Evolutionary conservation across 2,329 filamentous ascomycete species (phyloP), one percentile per base, ranked within the genome.

Genomic region (Hypoxylon sp.): DNA sequence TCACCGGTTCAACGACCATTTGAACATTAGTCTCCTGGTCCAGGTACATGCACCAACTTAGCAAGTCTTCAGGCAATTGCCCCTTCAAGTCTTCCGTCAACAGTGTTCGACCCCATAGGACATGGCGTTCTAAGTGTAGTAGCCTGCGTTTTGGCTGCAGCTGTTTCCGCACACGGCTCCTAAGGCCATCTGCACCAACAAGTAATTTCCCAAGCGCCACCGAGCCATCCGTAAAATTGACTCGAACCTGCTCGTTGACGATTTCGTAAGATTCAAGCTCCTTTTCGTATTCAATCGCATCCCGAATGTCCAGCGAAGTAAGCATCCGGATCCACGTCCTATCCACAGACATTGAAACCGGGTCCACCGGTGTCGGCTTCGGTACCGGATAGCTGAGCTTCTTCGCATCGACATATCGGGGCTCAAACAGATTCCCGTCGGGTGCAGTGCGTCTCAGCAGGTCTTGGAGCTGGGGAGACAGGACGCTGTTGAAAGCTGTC

Each of bases 101-200:
- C 17, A 70, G 71, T 19, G 76, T 77, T 11, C 75, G 74, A 35
- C 75, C 75, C 77, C 77, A 79, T 62, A 77, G 65, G 24, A 77
- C 64, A 75, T 76, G 77, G 60, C 77, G 76, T 29, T 78, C 75
- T 42, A 78, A 53, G 47, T 77, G 72, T 8, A 78, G 72, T 29
- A 77, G 68, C 51, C 67, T 75, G 42, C 75, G 76, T 37, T 72
- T 47, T 37, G 76, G 76, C 57, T 76, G 77, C 6, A 79, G 68
- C 48, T 77, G 76, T 59, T 67, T 73, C 17, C 77, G 76, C 60
- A 78, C 76, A 17, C 72, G 72, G 64, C 75, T 78, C 54, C 58
- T 73, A 54, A 78, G 60, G 17, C 77, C 77, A 53, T 78, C 76
- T 13, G 76, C 76, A n/a, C 77, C 76, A 24, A 78, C 72, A 39